Conservation (phyloP, 495 filamentous ascomycete genomes). For the Tuber magnatum region DNA sequence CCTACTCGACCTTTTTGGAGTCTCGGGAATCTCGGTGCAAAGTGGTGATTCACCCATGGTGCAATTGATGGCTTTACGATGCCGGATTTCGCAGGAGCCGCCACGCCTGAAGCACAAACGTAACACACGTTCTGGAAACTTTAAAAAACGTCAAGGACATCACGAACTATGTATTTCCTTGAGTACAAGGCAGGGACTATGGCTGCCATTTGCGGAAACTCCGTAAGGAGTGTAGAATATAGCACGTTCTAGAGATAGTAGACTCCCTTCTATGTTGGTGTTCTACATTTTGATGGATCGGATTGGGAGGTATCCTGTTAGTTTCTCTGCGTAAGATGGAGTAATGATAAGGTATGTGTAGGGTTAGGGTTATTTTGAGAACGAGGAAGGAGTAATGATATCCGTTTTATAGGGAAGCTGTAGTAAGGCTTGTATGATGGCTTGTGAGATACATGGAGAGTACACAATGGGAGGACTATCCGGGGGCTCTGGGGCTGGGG, state of each 20-base stretch:
- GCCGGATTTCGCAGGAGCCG: not conserved
- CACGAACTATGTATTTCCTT: too few relatives aligned
- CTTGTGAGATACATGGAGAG: not conserved
- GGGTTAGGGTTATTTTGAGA: not conserved
- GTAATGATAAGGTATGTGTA: not conserved
- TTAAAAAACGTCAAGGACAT: not conserved
- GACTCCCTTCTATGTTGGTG: not conserved
- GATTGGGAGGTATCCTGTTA: not conserved
- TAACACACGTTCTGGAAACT: not conserved
- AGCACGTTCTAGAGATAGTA: not conserved
- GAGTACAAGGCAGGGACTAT: not conserved
- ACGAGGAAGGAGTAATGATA: not conserved
- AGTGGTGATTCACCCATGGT: not conserved
- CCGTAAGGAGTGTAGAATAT: not conserved
- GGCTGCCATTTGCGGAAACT: not conserved
- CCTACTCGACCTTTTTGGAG: not conserved
- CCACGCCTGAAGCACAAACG: not conserved
- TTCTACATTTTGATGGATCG: not conserved
- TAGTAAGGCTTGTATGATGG: not conserved
- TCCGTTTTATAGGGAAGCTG: not conserved
- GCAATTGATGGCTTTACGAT: not conserved
- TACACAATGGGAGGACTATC: not conserved
- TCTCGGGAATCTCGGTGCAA: not conserved
- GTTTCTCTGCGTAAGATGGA: not conserved
- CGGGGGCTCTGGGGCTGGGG: not conserved